Evolutionary conservation across 306 rosid species (phyloP).

Genomic region (Herpetospermum pedunculosum): DNA sequence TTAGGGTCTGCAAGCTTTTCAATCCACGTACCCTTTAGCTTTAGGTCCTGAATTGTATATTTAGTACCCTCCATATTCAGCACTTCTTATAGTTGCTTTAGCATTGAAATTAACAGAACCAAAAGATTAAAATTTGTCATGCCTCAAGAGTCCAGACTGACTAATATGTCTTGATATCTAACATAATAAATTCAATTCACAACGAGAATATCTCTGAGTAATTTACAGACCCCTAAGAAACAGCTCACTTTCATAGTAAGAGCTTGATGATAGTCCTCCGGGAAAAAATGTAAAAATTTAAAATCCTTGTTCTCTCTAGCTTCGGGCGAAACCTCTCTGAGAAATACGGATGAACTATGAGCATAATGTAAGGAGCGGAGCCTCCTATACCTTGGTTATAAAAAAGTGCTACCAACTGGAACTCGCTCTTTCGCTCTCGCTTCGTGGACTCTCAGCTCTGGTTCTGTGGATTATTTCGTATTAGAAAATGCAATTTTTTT

Average conservation of each 20-base stretch:
- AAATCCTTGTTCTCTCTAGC: background rate
- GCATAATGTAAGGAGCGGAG: background rate
- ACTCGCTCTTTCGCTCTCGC: background rate
- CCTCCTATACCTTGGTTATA: background rate
- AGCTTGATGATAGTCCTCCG: no score
- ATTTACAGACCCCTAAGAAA: background rate
- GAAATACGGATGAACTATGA: background rate
- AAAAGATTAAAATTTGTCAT: background rate
- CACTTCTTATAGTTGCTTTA: background rate
- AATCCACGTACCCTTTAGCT: background rate
- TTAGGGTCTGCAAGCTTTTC: background rate
- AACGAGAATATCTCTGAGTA: background rate
- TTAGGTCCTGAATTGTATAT: background rate
- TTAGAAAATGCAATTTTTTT: no score
- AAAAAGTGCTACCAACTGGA: background rate
- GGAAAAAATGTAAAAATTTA: background rate
- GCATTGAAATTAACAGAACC: background rate
- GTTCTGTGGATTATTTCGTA: background rate
- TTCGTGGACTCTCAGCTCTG: background rate
- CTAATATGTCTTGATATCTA: background rate
- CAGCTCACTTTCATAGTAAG: background rate
- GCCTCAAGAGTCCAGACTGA: background rate
- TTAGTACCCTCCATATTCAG: background rate
- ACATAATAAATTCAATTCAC: background rate
- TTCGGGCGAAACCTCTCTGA: background rate